Conservation (phyloP, 306 rosid species). For the Prunus davidiana region DNA sequence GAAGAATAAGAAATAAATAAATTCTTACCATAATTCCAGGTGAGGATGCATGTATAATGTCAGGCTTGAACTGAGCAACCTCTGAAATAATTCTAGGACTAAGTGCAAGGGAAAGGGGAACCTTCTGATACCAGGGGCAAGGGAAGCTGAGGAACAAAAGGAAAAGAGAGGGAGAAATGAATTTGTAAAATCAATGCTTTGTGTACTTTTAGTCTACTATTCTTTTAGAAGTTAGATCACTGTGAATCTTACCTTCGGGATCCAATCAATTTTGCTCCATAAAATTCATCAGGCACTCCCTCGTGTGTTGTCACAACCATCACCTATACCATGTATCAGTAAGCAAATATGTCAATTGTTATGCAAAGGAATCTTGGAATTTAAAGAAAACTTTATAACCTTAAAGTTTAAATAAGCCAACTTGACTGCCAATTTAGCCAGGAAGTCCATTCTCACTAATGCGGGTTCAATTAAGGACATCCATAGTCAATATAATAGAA, state of each 20-base stretch:
- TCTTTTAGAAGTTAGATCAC: slow-evolving; percentile 5
- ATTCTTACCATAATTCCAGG: slow-evolving; percentile 93
- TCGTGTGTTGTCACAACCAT: slow-evolving; percentile 97
- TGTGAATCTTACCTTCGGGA: slow-evolving; percentile 62
- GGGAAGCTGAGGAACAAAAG: slow-evolving; percentile 68
- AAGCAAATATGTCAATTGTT: slow-evolving; percentile 21
- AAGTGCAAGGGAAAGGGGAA: slow-evolving; percentile 95
- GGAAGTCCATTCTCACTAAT: slow-evolving; percentile 2
- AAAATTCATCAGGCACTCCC: slow-evolving; percentile 90
- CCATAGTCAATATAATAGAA: neutral
- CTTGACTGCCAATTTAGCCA: neutral
- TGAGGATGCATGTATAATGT: slow-evolving; percentile 97
- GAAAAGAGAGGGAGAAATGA: slow-evolving; percentile 1
- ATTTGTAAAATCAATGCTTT: slow-evolving; percentile 7
- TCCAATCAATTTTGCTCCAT: slow-evolving; percentile 89
- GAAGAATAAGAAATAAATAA: neutral
- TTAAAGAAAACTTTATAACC: neutral
- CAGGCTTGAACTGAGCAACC: slow-evolving; percentile 96
- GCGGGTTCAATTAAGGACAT: neutral
- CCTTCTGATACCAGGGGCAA: slow-evolving; percentile 86
- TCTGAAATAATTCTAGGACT: slow-evolving; percentile 98
- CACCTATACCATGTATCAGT: slow-evolving; percentile 47
- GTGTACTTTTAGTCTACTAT: neutral
- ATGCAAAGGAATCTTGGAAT: neutral
- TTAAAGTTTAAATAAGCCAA: neutral